phyloP scores from a whole-genome alignment of 148 eudicot genomes.

The Amaranthus hypochondriacus region DNA sequence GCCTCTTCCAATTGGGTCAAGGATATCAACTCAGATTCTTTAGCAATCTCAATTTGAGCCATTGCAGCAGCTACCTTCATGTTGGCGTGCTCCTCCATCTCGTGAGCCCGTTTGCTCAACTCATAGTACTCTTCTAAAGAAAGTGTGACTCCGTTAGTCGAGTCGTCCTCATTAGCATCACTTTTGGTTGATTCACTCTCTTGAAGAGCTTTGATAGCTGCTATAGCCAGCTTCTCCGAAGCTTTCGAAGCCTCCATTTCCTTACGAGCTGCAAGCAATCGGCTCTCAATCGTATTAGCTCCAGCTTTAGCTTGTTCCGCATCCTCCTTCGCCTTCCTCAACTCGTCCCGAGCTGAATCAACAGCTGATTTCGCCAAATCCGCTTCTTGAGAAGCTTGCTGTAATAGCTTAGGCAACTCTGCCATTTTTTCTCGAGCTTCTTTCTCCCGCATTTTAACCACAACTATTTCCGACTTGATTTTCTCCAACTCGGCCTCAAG shows the following conservation, averaged over 20 bases:
- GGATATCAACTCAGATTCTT: conserved; percentile 54
- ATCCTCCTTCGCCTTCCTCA: conserved; percentile 62
- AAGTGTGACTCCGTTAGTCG: conserved; percentile 52
- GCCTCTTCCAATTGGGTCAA: conserved; percentile 62
- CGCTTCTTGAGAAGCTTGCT: conserved; percentile 72
- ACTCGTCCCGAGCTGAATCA: conserved; percentile 55
- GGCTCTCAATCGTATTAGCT: conserved; percentile 59
- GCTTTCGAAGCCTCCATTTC: conserved; percentile 96
- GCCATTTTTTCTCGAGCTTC: conserved; percentile 67
- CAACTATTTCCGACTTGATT: conserved; percentile 59
- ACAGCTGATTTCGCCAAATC: conserved; percentile 62
- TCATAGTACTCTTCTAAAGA: conserved; percentile 84
- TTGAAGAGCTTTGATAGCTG: conserved; percentile 69
- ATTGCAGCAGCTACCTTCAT: conserved; percentile 61
- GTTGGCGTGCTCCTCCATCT: conserved; percentile 80
- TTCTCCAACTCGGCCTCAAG: conserved; percentile 77
- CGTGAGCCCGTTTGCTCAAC: conserved; percentile 78
- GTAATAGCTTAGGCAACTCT: conserved; percentile 66
- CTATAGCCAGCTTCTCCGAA: conserved; percentile 71
- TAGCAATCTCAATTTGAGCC: conserved; percentile 64
- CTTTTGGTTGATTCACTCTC: conserved; percentile 60
- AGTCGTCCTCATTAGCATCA: conserved; percentile 25
- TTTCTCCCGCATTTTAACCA: conserved; percentile 54
- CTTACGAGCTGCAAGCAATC: conserved; percentile 66
- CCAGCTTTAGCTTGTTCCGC: conserved; percentile 83